Conservation (phyloP, 2,329 filamentous ascomycete species). For the Xenoacremonium recifei region DNA sequence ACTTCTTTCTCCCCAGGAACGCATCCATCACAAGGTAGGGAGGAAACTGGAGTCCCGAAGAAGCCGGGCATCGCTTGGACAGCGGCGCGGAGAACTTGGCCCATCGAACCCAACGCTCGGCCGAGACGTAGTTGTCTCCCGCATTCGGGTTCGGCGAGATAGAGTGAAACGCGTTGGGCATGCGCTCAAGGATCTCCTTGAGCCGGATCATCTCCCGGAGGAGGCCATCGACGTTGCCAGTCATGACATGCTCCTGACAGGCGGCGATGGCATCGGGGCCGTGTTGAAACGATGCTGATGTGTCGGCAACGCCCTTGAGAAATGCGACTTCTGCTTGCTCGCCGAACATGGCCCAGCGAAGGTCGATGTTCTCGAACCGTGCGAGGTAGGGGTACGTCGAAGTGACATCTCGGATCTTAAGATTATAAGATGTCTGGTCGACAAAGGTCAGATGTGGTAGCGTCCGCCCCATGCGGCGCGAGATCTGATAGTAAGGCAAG, state of each 20-base stretch:
- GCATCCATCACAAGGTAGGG: constrained; percentile 55
- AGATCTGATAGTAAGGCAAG: constrained; percentile 50
- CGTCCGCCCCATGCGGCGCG: constrained; percentile 49
- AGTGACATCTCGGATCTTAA: constrained; percentile 47
- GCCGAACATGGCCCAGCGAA: constrained; percentile 54
- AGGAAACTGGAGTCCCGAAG: constrained; percentile 51
- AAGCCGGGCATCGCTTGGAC: constrained; percentile 49
- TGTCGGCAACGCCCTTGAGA: constrained; percentile 48
- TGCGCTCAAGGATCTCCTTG: constrained; percentile 52
- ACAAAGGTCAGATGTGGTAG: constrained; percentile 52
- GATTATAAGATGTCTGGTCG: constrained; percentile 53
- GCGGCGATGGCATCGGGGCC: constrained; percentile 50
- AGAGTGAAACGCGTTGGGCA: constrained; percentile 54
- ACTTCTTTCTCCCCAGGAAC: constrained; percentile 50
- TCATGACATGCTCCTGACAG: constrained; percentile 55
- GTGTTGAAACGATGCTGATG: constrained; percentile 47
- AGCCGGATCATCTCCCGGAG: constrained; percentile 49
- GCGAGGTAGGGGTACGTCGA: constrained; percentile 50
- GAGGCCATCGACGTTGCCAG: constrained; percentile 47
- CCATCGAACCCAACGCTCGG: constrained; percentile 49
- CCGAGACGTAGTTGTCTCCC: constrained; percentile 49
- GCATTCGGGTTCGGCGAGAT: constrained; percentile 53
- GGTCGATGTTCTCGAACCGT: constrained; percentile 51
- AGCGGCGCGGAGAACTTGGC: constrained; percentile 50
- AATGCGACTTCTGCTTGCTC: constrained; percentile 52